Evolutionary conservation across 202 grass and related monocot genomes (phyloP), one percentile per base, ranked within the genome.

Genomic region (Saccharum hybrid): DNA sequence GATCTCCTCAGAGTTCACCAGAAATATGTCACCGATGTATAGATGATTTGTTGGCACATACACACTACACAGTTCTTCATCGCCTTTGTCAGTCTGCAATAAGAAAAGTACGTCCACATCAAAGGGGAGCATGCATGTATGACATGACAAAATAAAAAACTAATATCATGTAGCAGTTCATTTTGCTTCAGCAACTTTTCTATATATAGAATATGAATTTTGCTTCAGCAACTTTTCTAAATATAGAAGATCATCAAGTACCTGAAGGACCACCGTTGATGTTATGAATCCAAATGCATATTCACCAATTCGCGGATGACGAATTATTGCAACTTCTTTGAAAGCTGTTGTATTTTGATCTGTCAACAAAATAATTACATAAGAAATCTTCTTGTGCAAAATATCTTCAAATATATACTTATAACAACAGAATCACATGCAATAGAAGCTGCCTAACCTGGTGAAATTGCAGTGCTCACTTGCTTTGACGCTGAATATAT

Each of bases 401-500:
- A 41, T 57, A 74, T 7, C 5, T 48, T 66, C 8, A 64, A 31
- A 31, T 42, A 39, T 4, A 45, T 7, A 43, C 28, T 57, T 26
- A 7, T 65, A 71, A 49, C 74, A 48, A 51, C 5, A 68, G 52
- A 10, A 64, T 10, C 42, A 67, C 39, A 73, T 19, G 48, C 28
- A 37, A 75, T 15, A 75, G 5, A 59, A 65, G 22, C 4, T 62
- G 73, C 19, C 39, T 76, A 86, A 99, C 97, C 97, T 88, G 97
- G 93, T 89, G 97, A 96, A 86, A 99, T 96, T 4, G 97, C 97
- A 86, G 97, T 96, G 80, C 97, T 99, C 68, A 99, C 94, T 93
- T 99, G 97, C 72, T 99, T 99, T 72, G 97, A 99, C 61, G 97
- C 97, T 5, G 97, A 96, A 86, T 99, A 99, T 86, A 99, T 92